These are phyloP conservation scores for Cladosporium sphaerospermum DNA, from an alignment of 2,329 filamentous ascomycete genomes.

Conservation along the genomic window DNA sequence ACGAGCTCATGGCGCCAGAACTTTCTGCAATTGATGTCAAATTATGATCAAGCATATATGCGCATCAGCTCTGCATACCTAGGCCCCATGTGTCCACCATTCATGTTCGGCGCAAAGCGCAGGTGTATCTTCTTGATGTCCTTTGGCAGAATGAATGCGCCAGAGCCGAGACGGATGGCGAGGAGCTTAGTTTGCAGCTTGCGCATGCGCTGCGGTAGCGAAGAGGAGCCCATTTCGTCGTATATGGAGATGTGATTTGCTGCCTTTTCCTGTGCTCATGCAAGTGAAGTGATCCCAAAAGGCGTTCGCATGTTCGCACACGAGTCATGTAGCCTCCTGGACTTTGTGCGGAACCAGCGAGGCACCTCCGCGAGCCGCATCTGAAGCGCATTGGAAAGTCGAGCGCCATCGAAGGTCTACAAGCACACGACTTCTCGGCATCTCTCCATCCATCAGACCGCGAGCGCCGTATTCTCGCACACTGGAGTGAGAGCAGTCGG, in stretches of 20 bases:
- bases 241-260: conserved; percentile 45
- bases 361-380: not conserved
- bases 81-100: conserved; percentile 65
- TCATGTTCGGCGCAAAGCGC: conserved; percentile 58
- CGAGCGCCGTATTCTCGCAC: not conserved
- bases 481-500: not conserved
- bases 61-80: conserved; percentile 45
- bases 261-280: not conserved
- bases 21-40: conserved; percentile 51
- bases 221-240: conserved; percentile 1
- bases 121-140: conserved; percentile 70
- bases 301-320: conserved; percentile 6
- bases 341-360: conserved; percentile 6
- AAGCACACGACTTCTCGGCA: not conserved
- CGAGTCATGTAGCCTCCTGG: conserved; percentile 2
- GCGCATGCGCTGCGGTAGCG: conserved; percentile 58
- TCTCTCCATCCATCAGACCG: not conserved
- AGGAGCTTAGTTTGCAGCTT: conserved; percentile 68
- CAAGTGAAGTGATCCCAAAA: not conserved
- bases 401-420: no score
- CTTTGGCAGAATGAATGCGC: conserved; percentile 72
- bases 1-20: conserved; percentile 84
- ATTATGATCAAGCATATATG: conserved; percentile 6
- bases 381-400: conserved; percentile 6
- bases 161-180: conserved; percentile 70